Evolutionary conservation across 139 green algal genomes (phyloP).

Genomic region (Picochlorum sp.): DNA sequence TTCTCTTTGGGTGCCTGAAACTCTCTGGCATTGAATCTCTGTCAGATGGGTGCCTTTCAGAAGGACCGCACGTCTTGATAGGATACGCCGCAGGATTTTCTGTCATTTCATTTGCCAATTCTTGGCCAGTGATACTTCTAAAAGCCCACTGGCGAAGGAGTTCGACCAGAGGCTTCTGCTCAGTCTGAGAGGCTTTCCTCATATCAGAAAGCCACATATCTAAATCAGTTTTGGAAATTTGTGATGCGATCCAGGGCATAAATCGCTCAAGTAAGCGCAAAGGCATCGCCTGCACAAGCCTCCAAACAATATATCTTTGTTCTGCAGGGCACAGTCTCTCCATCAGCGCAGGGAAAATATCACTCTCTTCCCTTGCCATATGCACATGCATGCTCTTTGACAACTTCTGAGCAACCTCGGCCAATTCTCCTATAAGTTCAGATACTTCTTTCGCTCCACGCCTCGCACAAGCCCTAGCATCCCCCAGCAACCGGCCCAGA

Average conservation of each 20-base stretch:
- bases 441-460: constrained; percentile 48
- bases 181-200: constrained; percentile 33
- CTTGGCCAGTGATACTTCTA: constrained; percentile 25
- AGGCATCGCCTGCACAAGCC: constrained; percentile 82
- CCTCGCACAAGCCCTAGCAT: constrained; percentile 61
- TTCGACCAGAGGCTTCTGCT: constrained; percentile 66
- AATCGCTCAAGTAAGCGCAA: constrained; percentile 87
- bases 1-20: not conserved
- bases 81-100: constrained; percentile 32
- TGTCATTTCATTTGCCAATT: not conserved
- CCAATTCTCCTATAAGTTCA: constrained; percentile 53
- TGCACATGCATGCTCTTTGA: constrained; percentile 38
- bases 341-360: constrained; percentile 75
- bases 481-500: constrained; percentile 63
- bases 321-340: constrained; percentile 47
- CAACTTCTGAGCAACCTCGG: constrained; percentile 37
- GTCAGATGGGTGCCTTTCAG: not conserved
- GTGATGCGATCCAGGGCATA: constrained; percentile 78
- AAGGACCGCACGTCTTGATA: constrained; percentile 33
- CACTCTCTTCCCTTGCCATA: constrained; percentile 66
- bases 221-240: constrained; percentile 54
- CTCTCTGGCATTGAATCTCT: not conserved
- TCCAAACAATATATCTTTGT: constrained; percentile 85
- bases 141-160: constrained; percentile 76
- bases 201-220: constrained; percentile 67